Conservation (phyloP, 805 yeast genomes). For the Metschnikowia santaceciliae region DNA sequence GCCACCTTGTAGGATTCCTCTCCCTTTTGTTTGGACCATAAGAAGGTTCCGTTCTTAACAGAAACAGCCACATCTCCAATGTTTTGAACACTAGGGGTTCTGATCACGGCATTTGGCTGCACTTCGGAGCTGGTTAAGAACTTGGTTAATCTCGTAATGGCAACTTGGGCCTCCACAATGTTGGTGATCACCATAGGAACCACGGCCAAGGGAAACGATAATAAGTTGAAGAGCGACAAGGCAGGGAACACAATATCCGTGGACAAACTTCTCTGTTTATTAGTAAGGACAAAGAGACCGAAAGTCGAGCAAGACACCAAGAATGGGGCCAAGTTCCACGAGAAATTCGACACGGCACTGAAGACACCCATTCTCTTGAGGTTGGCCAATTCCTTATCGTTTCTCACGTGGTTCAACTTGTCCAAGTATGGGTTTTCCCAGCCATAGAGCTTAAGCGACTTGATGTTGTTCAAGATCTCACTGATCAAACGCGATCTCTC, state of each 20-base stretch:
- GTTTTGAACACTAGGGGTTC: slow-evolving; percentile 43
- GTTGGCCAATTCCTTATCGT: slow-evolving; percentile 77
- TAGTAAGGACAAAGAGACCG: slow-evolving; percentile 65
- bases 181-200: slow-evolving; percentile 87
- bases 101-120: slow-evolving; percentile 72
- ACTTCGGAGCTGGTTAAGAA: slow-evolving; percentile 76
- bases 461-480: slow-evolving; percentile 86
- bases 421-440: slow-evolving; percentile 89
- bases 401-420: slow-evolving; percentile 76
- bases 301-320: slow-evolving; percentile 87
- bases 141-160: slow-evolving; percentile 65
- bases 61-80: slow-evolving; percentile 66
- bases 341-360: slow-evolving; percentile 65
- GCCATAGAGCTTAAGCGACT: slow-evolving; percentile 87
- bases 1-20: slow-evolving; percentile 58
- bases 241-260: slow-evolving; percentile 94
- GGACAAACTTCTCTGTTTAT: slow-evolving; percentile 59
- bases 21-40: slow-evolving; percentile 72
- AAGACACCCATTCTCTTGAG: slow-evolving; percentile 69
- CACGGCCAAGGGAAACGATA: slow-evolving; percentile 87
- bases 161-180: slow-evolving; percentile 84
- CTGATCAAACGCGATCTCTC: slow-evolving; percentile 85
- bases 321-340: slow-evolving; percentile 85
- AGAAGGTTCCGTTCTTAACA: slow-evolving; percentile 63
- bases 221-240: slow-evolving; percentile 77